Base-by-base conservation (phyloP, 306 rosid genomes). In the Vachellia collinsii region DNA sequence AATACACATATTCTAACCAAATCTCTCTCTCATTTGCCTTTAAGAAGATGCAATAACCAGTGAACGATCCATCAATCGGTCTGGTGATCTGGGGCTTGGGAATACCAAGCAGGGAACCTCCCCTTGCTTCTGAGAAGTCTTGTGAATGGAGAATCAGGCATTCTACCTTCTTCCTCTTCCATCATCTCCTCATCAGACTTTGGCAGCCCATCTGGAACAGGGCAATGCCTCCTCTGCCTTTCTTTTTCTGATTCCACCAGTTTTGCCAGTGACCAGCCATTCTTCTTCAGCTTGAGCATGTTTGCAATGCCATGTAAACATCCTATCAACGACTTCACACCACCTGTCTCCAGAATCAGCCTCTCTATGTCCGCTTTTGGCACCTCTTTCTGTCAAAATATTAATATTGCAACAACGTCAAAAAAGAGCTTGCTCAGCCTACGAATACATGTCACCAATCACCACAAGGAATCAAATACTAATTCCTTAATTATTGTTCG, bases 141-240 rank as follows among this genome's bases (percentile, higher is more conserved):
- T 0, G 99, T 94, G 14, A 72, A 83, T 3, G 95, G 83, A 0
- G 99, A 94, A 82, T 94, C 99, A 0, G 97, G 97, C 97, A 93
- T 83, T 70, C 85, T 88, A 8, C 63, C 86, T 11, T 79, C 42
- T 61, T 93, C 95, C 51, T 94, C 99, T 75, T 94, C 99, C 83
- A 73, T 84, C 51, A 94, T 11, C 80, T 93, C 97, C 22, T 87
- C 88, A 1, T 54, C 76, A 1, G 97, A 81, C 82, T 93, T 94
- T 3, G 99, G 99, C 84, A 94, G 81, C 51, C 99, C 99, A 79
- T 94, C 99, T 6, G 99, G 99, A 50, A 84, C 78, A 10, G 93
- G 98, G 22, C 86, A 91, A 0, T 0, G 70, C 19, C 78, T 87
- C 19, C 78, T 87, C 43, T 82, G 72, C 23, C 20, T 29, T 29